phyloP scores from a whole-genome alignment of 2,329 filamentous ascomycete genomes.

The Metarhizium anisopliae region DNA sequence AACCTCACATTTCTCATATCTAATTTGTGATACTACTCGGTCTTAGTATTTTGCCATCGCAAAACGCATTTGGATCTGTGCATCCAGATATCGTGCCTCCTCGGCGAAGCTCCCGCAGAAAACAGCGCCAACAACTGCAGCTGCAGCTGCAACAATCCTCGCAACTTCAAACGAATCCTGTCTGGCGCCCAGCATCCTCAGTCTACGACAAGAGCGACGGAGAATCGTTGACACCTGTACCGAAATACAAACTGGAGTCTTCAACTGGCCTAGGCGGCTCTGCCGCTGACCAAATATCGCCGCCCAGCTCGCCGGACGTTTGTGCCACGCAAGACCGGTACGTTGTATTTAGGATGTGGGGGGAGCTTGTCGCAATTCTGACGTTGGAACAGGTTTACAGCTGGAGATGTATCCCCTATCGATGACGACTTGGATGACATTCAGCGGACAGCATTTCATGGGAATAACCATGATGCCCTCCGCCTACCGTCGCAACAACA shows the following conservation, averaged over 20 bases:
- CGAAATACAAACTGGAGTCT: constrained; percentile 25
- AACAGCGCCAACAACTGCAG: constrained; percentile 13
- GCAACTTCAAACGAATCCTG: constrained; percentile 17
- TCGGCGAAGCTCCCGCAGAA: constrained; percentile 25
- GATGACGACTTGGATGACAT: constrained; percentile 33
- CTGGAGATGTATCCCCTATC: constrained; percentile 42
- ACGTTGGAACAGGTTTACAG: constrained; percentile 12
- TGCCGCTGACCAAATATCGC: constrained; percentile 43
- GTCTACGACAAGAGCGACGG: constrained; percentile 33
- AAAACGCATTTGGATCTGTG: constrained; percentile 9
- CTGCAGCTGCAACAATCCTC: constrained; percentile 2
- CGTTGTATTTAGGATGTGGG: constrained; percentile 18
- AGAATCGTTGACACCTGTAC: constrained; percentile 19
- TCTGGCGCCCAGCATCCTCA: constrained; percentile 46
- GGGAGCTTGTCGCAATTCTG: not conserved
- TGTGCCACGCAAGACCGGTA: constrained; percentile 29
- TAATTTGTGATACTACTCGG: not conserved
- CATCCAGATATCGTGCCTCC: constrained; percentile 24
- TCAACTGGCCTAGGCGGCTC: constrained; percentile 17
- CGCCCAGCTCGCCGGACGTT: constrained; percentile 48
- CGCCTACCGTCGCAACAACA: constrained; percentile 8
- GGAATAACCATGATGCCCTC: constrained; percentile 7
- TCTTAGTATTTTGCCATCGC: constrained; percentile 9
- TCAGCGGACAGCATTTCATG: constrained; percentile 17
- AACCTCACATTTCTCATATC: not conserved